Conservation (phyloP, 345 rosid species). For the Dovyalis caffra region DNA sequence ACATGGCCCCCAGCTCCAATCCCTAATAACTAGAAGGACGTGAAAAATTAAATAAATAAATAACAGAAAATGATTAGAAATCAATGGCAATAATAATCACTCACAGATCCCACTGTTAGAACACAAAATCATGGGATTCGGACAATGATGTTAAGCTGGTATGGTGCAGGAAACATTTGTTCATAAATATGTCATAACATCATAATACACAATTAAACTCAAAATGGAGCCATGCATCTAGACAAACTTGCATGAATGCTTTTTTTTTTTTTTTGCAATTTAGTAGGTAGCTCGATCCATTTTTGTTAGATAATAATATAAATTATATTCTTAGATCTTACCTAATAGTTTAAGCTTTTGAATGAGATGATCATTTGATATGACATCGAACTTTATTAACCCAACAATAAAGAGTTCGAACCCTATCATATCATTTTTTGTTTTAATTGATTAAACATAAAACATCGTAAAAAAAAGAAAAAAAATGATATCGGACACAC, state of each 20-base stretch:
- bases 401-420: too few species aligned
- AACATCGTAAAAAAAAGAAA: too few species aligned
- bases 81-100: constrained; percentile 42
- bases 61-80: constrained; percentile 47
- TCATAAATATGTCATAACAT: constrained; percentile 50
- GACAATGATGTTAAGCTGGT: constrained; percentile 58
- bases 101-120: constrained; percentile 26
- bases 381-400: too few species aligned
- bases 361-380: too few species aligned
- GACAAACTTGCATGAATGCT: background rate
- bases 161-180: constrained; percentile 45
- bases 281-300: too few species aligned
- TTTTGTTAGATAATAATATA: too few species aligned
- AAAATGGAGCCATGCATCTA: constrained; percentile 7
- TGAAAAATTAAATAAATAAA: background rate
- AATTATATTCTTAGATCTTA: too few species aligned
- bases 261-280: background rate
- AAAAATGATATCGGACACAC: too few species aligned
- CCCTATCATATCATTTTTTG: too few species aligned
- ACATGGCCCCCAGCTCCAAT: constrained; percentile 4
- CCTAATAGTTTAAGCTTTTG: too few species aligned
- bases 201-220: constrained; percentile 9
- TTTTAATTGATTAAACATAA: too few species aligned
- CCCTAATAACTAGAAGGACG: background rate
- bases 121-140: constrained; percentile 54